Evolutionary conservation across 345 rosid species (phyloP).

Genomic region (Eucalyptus pumila): DNA sequence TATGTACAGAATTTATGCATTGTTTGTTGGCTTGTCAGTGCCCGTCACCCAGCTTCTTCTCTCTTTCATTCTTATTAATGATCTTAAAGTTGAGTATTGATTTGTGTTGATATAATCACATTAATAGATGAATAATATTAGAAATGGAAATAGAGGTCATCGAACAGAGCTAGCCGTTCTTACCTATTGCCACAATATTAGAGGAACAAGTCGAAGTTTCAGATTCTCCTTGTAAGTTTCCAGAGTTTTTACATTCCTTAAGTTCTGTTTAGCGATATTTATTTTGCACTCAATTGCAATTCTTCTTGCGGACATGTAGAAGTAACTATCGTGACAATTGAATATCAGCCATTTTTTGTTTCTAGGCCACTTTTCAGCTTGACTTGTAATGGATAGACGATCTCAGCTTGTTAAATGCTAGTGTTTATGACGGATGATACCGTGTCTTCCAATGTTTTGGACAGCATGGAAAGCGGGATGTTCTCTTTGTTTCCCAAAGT

Average conservation of each 20-base stretch:
- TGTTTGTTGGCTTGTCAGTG: not conserved
- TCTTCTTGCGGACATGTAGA: not conserved
- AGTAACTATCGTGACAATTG: not conserved
- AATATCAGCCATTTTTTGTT: too few species aligned
- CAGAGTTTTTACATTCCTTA: not conserved
- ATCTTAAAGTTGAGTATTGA: not conserved
- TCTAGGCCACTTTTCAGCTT: not conserved
- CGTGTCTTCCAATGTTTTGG: too few species aligned
- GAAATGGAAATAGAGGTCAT: constrained; percentile 55
- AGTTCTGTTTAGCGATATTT: not conserved
- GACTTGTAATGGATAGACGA: too few species aligned
- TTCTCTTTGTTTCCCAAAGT: too few species aligned
- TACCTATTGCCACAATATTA: constrained; percentile 42
- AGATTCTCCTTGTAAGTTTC: constrained; percentile 84
- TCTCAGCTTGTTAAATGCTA: too few species aligned
- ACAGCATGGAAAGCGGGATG: too few species aligned
- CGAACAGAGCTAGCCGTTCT: constrained; percentile 49
- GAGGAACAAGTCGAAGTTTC: constrained; percentile 47
- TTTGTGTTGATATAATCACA: not conserved
- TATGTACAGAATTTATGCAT: not conserved
- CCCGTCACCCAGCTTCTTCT: constrained; percentile 5
- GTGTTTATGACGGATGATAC: too few species aligned
- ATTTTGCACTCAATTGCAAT: not conserved
- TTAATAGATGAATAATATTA: constrained; percentile 42
- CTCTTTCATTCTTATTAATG: not conserved